phyloP scores from a whole-genome alignment of 345 rosid species.

The Eucalyptus tenuipes region DNA sequence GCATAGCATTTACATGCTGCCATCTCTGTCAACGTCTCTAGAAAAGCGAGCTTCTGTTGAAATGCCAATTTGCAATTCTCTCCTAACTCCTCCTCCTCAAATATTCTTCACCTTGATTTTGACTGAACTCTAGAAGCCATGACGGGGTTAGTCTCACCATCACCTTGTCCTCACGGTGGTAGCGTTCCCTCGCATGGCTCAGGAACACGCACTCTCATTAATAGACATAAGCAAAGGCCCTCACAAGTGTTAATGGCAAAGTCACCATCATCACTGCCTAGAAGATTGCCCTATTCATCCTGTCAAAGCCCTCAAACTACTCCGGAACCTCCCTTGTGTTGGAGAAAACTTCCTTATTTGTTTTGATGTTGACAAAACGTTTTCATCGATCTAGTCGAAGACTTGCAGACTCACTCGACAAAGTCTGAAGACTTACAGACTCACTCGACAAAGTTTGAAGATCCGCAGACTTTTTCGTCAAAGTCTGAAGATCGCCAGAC shows the following conservation, averaged over 20 bases:
- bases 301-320: not conserved
- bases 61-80: not conserved
- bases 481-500: too few species aligned
- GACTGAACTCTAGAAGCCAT: not conserved
- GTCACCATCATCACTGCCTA: slow-evolving; percentile 14
- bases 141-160: not conserved
- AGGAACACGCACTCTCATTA: slow-evolving; percentile 21
- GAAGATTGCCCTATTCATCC: slow-evolving; percentile 2
- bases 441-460: too few species aligned
- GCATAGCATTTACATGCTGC: not conserved
- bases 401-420: too few species aligned
- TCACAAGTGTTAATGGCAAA: not conserved
- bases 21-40: not conserved
- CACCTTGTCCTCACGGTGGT: not conserved
- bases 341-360: too few species aligned
- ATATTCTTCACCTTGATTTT: not conserved
- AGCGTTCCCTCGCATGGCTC: slow-evolving; percentile 25
- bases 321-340: not conserved
- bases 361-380: too few species aligned
- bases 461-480: too few species aligned
- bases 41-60: not conserved
- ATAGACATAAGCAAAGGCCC: slow-evolving; percentile 14
- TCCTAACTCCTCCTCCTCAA: not conserved
- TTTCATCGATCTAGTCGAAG: too few species aligned
- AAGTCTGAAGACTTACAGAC: too few species aligned